Base-by-base conservation (phyloP, 192 early-diverging fungal genomes). In the Helicostylum pulchrum region DNA sequence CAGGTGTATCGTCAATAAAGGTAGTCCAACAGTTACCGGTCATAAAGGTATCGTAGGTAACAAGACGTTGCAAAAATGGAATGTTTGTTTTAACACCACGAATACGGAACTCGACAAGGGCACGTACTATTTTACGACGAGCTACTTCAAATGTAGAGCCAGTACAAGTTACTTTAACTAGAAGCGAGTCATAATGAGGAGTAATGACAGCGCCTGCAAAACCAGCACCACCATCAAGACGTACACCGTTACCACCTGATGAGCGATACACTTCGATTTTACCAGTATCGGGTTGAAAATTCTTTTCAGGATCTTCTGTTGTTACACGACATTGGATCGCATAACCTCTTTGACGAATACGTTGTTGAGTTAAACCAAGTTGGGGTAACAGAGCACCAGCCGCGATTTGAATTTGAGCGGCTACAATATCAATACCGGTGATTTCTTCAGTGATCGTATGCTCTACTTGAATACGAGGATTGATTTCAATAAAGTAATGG, bases 31-130 rank as follows among this genome's bases (percentile, higher is more conserved):
- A 85, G 59, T 82, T 80, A 59, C 93, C 95, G 39, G 76, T 72
- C 51, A 86, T 85, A 64, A 98, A 94, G 3, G 86, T 86, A 7
- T 80, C 80, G 75, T 96, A 86, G 8, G 85, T 88, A 34, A 98
- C 78, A 61, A 98, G 80, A 34, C 90, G 84, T 76, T 89, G 91
- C 49, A 98, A 79, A 79, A 96, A 98, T 54, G 87, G 85, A 76
- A 96, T 92, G 76, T 96, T 98, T 47, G 95, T 98, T 73, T 98
- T 94, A 71, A 98, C 86, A 64, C 96, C 96, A 57, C 94, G 88
- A 55, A 98, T 91, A 73, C 94, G 85, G 86, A 98, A 98, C 80
- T 98, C 96, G 14, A 89, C 82, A 56, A 96, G 73, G 8, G 93
- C 89, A 15, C 90, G 83, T 14, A 98, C 82, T 61, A 90, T 87